Evolutionary conservation across 1,284 basidiomycete species (phyloP).

Genomic region (Sanghuangporus sanghuang): DNA sequence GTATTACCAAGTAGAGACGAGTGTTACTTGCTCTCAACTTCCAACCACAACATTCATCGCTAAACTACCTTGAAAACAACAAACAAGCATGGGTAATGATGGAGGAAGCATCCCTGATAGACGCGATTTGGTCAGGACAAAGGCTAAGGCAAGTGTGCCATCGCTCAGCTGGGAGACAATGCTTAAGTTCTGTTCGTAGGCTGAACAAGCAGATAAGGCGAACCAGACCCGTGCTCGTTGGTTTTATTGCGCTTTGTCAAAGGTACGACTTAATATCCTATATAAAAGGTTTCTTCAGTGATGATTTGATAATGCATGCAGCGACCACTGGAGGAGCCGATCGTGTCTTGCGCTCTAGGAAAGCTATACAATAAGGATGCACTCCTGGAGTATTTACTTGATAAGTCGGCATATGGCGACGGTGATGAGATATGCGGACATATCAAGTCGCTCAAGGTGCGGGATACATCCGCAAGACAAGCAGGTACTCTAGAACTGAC

Average conservation of each 20-base stretch:
- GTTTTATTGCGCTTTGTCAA: constrained; percentile 90
- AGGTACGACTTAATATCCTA: constrained; percentile 43
- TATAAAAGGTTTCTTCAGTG: neutral
- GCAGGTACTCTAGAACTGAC: neutral
- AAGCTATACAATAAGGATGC: constrained; percentile 95
- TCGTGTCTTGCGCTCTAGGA: constrained; percentile 85
- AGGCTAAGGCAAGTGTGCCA: constrained; percentile 50
- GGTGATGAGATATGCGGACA: constrained; percentile 84
- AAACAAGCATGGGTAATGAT: constrained; percentile 68
- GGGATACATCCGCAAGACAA: neutral
- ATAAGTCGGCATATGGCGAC: constrained; percentile 74
- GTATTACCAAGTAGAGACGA: no score
- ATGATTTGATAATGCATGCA: constrained; percentile 27
- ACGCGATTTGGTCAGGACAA: constrained; percentile 70
- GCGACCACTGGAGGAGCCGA: constrained; percentile 78
- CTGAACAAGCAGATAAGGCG: constrained; percentile 81
- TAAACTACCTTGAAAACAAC: neutral
- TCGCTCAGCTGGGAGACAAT: neutral
- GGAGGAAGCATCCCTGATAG: constrained; percentile 84
- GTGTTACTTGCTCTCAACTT: no score
- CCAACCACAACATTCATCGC: no score
- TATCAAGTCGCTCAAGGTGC: constrained; percentile 80
- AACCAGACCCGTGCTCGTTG: constrained; percentile 83
- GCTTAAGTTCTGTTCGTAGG: constrained; percentile 30
- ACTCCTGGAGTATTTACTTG: constrained; percentile 80